Evolutionary conservation across 129 eudicot genomes (phyloP).

Genomic region (Ambrosia artemisiifolia): DNA sequence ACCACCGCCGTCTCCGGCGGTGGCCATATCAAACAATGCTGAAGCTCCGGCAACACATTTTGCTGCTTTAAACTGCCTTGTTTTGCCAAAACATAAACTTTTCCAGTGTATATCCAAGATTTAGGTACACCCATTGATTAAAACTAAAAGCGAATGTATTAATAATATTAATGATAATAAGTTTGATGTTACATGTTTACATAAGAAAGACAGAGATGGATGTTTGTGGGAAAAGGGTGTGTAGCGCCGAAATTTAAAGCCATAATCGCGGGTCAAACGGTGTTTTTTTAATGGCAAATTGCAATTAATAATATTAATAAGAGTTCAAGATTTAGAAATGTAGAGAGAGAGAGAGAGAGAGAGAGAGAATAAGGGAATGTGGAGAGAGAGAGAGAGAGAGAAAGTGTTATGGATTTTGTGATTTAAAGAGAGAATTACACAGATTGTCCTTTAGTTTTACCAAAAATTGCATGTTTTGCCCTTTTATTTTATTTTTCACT

Average conservation of each 20-base stretch:
- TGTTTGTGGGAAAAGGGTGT: background rate
- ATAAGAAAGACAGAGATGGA: background rate
- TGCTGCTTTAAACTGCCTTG: slow-evolving; percentile 20
- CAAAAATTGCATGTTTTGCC: no score
- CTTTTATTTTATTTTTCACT: no score
- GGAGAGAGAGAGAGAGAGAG: slow-evolving; percentile 8
- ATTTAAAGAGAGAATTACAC: no score
- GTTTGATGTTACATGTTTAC: slow-evolving; percentile 32
- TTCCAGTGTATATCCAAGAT: slow-evolving; percentile 47
- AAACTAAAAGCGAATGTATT: background rate
- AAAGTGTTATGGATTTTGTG: slow-evolving; percentile 24
- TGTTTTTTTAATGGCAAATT: background rate
- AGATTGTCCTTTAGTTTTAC: no score
- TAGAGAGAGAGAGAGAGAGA: background rate
- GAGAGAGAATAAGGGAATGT: slow-evolving; percentile 25
- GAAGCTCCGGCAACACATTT: slow-evolving; percentile 22
- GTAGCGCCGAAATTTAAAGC: background rate
- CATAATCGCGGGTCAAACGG: slow-evolving; percentile 7
- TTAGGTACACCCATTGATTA: slow-evolving; percentile 34
- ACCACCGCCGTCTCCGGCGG: slow-evolving; percentile 28
- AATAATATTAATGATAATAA: background rate
- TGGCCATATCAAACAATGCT: slow-evolving; percentile 45
- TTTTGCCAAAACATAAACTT: slow-evolving; percentile 32
- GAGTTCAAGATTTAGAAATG: slow-evolving; percentile 12
- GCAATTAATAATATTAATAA: background rate